Evolutionary conservation across 768 basidiomycete species (phyloP).

Genomic region (Amanita subjunquillea): DNA sequence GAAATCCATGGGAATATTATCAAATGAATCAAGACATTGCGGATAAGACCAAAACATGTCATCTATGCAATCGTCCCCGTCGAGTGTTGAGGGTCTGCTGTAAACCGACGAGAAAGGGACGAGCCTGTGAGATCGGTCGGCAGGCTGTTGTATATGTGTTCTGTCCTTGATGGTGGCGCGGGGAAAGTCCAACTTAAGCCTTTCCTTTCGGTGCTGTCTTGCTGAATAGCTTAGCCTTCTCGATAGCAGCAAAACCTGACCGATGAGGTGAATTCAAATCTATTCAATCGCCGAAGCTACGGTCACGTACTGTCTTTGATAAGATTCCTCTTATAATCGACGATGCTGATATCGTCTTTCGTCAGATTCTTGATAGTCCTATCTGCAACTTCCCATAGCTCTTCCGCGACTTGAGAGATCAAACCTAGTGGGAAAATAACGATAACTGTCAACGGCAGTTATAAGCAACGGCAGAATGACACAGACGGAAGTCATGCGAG

Average conservation of each 20-base stretch:
- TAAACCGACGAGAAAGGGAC: not conserved
- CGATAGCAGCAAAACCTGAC: slow-evolving; percentile 73
- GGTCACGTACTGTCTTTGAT: slow-evolving; percentile 55
- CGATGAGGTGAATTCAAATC: not conserved
- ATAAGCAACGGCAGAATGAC: not conserved
- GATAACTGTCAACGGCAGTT: not conserved
- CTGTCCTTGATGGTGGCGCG: not conserved
- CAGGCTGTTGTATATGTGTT: not conserved
- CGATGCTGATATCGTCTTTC: slow-evolving; percentile 82
- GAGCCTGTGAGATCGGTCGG: not conserved
- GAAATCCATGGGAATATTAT: not conserved
- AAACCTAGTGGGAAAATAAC: slow-evolving; percentile 43
- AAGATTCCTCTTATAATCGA: slow-evolving; percentile 87
- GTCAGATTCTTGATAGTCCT: slow-evolving; percentile 90
- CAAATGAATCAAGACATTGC: not conserved
- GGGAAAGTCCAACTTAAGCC: slow-evolving; percentile 28
- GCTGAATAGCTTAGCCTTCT: slow-evolving; percentile 89
- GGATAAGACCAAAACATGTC: not conserved
- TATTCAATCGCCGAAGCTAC: not conserved
- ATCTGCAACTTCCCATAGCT: slow-evolving; percentile 97
- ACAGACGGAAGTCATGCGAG: slow-evolving; percentile 97
- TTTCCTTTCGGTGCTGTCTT: slow-evolving; percentile 69
- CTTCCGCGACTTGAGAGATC: slow-evolving; percentile 96
- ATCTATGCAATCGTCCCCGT: not conserved
- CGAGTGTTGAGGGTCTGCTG: not conserved